These are phyloP conservation scores for Chytriomyces sp. DNA, from an alignment of 192 early-diverging fungal genomes.

Conservation along the genomic window DNA sequence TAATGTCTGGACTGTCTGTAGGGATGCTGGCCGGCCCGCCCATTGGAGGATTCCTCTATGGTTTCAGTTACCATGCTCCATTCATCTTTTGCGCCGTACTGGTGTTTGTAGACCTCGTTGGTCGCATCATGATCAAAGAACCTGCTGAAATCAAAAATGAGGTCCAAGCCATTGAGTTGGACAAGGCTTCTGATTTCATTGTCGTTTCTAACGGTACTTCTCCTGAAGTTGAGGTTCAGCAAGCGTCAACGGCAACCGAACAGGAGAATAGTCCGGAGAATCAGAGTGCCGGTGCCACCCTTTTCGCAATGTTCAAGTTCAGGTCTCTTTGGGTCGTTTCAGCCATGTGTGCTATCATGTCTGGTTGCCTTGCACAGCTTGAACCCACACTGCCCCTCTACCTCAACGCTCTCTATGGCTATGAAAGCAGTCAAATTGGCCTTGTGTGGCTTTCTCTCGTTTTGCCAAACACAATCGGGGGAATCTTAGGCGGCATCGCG, in stretches of 20 bases:
- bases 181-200: neutral
- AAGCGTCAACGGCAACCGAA: neutral
- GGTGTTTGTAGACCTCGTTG: constrained; percentile 22
- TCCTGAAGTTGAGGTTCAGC: no score
- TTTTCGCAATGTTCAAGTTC: neutral
- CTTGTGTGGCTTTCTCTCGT: constrained; percentile 22
- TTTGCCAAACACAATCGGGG: constrained; percentile 17
- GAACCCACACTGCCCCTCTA: constrained; percentile 34
- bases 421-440: constrained; percentile 23
- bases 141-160: neutral
- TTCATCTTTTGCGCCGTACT: constrained; percentile 26
- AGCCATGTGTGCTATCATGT: neutral
- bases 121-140: constrained; percentile 24
- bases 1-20: constrained; percentile 31
- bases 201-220: no score
- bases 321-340: neutral
- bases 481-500: constrained; percentile 5
- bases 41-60: constrained; percentile 36
- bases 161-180: neutral
- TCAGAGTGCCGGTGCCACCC: neutral
- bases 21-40: constrained; percentile 37
- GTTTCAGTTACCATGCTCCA: constrained; percentile 23
- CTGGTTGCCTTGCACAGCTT: constrained; percentile 12
- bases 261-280: neutral
- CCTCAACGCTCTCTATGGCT: constrained; percentile 13